These are phyloP conservation scores for Teratosphaeria nubilosa DNA, from an alignment of 2,329 filamentous ascomycete genomes.

Conservation along the genomic window DNA sequence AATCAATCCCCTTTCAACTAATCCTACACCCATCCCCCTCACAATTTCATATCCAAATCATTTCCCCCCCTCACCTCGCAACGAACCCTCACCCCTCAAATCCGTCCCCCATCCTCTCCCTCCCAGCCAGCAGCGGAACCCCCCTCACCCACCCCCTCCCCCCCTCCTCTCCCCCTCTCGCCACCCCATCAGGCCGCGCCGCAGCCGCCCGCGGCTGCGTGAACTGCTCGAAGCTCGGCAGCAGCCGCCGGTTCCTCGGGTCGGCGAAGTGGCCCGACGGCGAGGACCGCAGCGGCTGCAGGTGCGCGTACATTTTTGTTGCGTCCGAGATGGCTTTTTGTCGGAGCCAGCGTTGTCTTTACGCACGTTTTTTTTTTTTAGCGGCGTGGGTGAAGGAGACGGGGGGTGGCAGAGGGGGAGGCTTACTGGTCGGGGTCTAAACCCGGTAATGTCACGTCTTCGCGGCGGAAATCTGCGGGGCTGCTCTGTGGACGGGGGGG, in stretches of 20 bases:
- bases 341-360: constrained; percentile 19
- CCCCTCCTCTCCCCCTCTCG: too few relatives aligned
- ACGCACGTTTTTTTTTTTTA: constrained; percentile 1
- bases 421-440: constrained; percentile 21
- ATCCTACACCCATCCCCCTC: too few relatives aligned
- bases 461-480: constrained; percentile 24
- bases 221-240: constrained; percentile 18
- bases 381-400: not conserved
- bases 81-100: too few relatives aligned
- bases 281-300: constrained; percentile 21
- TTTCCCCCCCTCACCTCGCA: too few relatives aligned
- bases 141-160: too few relatives aligned
- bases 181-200: too few relatives aligned
- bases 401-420: too few relatives aligned
- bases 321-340: constrained; percentile 23
- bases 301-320: constrained; percentile 17
- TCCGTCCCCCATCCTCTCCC: too few relatives aligned
- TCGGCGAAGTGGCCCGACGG: constrained; percentile 19
- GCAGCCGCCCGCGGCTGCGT: constrained; percentile 17
- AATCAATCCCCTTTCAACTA: too few relatives aligned
- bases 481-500: constrained; percentile 18
- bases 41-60: too few relatives aligned
- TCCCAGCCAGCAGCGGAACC: too few relatives aligned
- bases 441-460: constrained; percentile 23
- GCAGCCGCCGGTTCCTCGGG: constrained; percentile 2